Evolutionary conservation across 1,139 yeast species (phyloP), one percentile per base, ranked within the genome.

Genomic region (Yarrowia galli): DNA sequence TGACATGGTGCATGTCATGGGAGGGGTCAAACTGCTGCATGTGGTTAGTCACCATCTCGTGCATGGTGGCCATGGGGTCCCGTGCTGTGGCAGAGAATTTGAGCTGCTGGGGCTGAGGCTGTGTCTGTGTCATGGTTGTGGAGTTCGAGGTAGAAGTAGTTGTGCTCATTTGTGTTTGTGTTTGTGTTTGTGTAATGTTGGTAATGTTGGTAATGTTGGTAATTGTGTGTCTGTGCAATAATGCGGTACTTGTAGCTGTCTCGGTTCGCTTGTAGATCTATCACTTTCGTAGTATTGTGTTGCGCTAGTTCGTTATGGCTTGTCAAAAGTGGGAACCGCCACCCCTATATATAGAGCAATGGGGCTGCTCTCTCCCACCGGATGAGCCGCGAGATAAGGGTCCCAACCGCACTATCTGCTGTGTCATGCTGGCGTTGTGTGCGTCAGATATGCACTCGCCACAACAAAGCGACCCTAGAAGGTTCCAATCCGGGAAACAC

Each of bases 1-100:
- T 71, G 15, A 77, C 76, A 69, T 77, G 79, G 42, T 71, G 70
- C 22, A 69, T 70, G 67, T 77, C 80, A 69, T 77, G 80, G 25
- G 78, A 74, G 13, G 78, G 74, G 68, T 77, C 80, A 66, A 73
- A 75, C 32, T 56, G 60, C 35, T 71, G 69, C 79, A 77, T 77
- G 45, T 71, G 70, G n/a, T 22, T 48, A n/a, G 66, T 48, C 46
- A 61, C 66, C 66, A 46, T 46, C 20, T 61, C 66, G 45, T 48
- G 54, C 66, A 61, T 61, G 35, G 25, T 22, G 15, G 28, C 36
- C 54, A 46, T 36, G 40, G 64, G 64, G 25, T 58, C 64, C 23
- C 51, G 16, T 13, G 64, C 64, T 13, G 64, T 58, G 42, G 64
- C 51, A 7, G 51, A 43, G 28, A 58, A 32, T 22, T 58, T 58